A percentile compares a stretch with the other conserved stretches of the same genome.
Conservation (phyloP, 192 early-diverging fungal genomes). For the Umbelopsis sp. region DNA sequence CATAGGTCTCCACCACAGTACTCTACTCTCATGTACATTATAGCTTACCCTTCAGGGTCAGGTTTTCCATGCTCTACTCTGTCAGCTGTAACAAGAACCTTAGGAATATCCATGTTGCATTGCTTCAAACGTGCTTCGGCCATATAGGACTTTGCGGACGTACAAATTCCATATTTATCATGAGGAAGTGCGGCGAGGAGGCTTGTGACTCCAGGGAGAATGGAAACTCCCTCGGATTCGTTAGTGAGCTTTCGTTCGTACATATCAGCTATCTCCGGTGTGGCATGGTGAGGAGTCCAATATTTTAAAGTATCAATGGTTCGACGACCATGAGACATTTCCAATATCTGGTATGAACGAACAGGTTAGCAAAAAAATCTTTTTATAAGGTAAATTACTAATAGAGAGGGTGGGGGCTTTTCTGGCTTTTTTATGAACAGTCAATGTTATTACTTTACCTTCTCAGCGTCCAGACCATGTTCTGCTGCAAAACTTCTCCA, state of each 20-base stretch:
- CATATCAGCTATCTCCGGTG: slow-evolving; percentile 19
- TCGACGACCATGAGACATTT: slow-evolving; percentile 50
- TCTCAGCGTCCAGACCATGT: slow-evolving; percentile 42
- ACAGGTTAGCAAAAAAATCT: not conserved
- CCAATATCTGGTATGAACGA: slow-evolving; percentile 31
- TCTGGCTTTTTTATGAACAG: not conserved
- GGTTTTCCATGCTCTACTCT: slow-evolving; percentile 41
- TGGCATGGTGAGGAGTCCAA: slow-evolving; percentile 41
- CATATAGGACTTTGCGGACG: slow-evolving; percentile 47
- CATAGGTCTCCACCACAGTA: not conserved
- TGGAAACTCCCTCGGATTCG: slow-evolving; percentile 44
- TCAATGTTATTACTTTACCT: slow-evolving; percentile 21
- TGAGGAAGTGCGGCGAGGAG: slow-evolving; percentile 32
- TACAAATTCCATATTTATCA: slow-evolving; percentile 43
- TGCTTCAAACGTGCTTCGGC: slow-evolving; percentile 41
- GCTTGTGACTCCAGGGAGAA: slow-evolving; percentile 45
- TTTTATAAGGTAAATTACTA: not conserved
- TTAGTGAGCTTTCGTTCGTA: slow-evolving; percentile 24
- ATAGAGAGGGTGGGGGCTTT: not conserved
- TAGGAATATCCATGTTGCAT: slow-evolving; percentile 37
- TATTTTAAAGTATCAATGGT: slow-evolving; percentile 49
- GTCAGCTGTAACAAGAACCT: slow-evolving; percentile 29
- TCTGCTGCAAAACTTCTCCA: slow-evolving; percentile 43
- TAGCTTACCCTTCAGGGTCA: slow-evolving; percentile 31
- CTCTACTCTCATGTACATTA: not conserved